These are phyloP conservation scores for Sporisorium iseilematis-ciliati DNA, from an alignment of 1,284 basidiomycete species.

Conservation along the genomic window DNA sequence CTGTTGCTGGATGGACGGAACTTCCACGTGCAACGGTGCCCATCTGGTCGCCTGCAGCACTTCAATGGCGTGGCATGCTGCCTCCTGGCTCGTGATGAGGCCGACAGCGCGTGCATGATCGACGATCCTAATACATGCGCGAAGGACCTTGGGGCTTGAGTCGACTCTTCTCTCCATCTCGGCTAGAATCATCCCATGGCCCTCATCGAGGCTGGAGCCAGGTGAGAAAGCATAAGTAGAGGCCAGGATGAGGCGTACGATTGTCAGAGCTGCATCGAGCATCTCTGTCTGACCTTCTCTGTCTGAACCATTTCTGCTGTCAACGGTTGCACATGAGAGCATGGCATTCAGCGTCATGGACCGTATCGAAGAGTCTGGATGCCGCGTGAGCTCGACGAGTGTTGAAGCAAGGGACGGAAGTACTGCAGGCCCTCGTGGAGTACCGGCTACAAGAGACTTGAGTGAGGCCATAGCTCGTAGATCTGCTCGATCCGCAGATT, in stretches of 20 bases:
- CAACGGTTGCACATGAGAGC: conserved; percentile 17
- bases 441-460: conserved; percentile 27
- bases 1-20: conserved; percentile 16
- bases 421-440: conserved; percentile 25
- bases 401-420: conserved; percentile 40
- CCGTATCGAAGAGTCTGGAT: conserved; percentile 28
- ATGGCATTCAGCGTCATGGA: conserved; percentile 35
- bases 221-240: conserved; percentile 37
- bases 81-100: conserved; percentile 17
- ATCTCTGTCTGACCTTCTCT: conserved; percentile 24
- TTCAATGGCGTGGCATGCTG: conserved; percentile 28
- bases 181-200: conserved; percentile 28
- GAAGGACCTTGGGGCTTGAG: conserved; percentile 33
- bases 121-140: conserved; percentile 31
- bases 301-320: not conserved
- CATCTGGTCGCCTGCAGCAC: conserved; percentile 32
- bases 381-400: conserved; percentile 34
- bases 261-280: conserved; percentile 37
- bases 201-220: conserved; percentile 21
- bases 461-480: conserved; percentile 23
- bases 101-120: conserved; percentile 15
- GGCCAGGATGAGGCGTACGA: conserved; percentile 35
- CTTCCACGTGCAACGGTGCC: conserved; percentile 32
- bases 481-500: not conserved
- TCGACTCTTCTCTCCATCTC: conserved; percentile 45